Conservation (phyloP, 345 rosid species). For the Brassica incana region DNA sequence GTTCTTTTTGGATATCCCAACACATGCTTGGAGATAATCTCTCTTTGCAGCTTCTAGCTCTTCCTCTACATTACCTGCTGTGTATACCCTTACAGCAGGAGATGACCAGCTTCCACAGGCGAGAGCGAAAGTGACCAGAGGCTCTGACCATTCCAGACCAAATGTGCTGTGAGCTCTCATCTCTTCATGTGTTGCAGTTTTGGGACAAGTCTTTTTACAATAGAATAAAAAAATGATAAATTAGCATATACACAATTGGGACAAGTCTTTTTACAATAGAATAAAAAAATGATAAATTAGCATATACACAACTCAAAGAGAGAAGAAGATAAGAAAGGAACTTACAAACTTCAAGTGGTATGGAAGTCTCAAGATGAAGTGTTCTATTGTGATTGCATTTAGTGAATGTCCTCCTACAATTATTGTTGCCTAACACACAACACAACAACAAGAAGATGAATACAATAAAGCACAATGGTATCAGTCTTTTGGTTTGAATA, state of each 20-base stretch:
- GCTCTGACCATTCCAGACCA: constrained; percentile 87
- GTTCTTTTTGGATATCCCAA: constrained; percentile 67
- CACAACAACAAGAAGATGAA: constrained; percentile 10
- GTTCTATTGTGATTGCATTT: constrained; percentile 85
- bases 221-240: not conserved
- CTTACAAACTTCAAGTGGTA: constrained; percentile 89
- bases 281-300: too few species aligned
- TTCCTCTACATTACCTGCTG: constrained; percentile 67
- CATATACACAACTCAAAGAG: not conserved
- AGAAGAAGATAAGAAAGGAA: not conserved
- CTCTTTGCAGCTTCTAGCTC: constrained; percentile 77
- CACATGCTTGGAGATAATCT: constrained; percentile 80
- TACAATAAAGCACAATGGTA: not conserved
- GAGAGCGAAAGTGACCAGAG: constrained; percentile 81
- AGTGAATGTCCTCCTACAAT: constrained; percentile 72
- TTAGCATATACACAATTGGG: not conserved
- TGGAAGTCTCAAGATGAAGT: constrained; percentile 88
- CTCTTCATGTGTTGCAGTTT: constrained; percentile 71
- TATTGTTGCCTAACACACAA: constrained; percentile 62
- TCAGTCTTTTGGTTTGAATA: too few species aligned
- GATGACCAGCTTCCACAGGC: constrained; percentile 98
- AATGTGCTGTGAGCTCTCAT: constrained; percentile 62
- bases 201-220: constrained; percentile 58
- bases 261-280: too few species aligned
- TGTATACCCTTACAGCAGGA: constrained; percentile 82